Evolutionary conservation across 495 filamentous ascomycete genomes (phyloP), one percentile per base, ranked within the genome.

Genomic region (Monascus purpureus): DNA sequence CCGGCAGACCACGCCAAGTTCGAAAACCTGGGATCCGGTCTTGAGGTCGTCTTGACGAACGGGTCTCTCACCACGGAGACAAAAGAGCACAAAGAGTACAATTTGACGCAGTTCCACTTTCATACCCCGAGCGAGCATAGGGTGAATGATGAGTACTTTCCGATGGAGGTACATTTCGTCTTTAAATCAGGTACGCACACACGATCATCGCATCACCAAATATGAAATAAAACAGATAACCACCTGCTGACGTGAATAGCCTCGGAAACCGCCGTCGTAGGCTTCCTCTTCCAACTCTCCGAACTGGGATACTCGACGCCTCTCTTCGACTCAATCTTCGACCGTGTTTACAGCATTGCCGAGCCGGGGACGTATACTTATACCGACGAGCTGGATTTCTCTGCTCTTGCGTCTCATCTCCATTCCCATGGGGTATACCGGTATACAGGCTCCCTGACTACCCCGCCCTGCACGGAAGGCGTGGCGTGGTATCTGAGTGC

Each of bases 91-190:
- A 57, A 47, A 32, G 47, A 49, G 1, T 80, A 69, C 39, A 47
- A 48, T 3, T 58, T 82, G 13, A 49, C 61, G 23, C 76, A 82
- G 41, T 80, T 78, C 56, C 76, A 82, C 47, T 74, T 80, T 50
- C 76, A 82, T 43, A 69, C 75, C 8, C 76, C 77, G 5, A 68
- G 65, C 44, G 77, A 82, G 56, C 77, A 81, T 45, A 62, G 61
- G 33, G 45, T 82, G 12, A 55, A 38, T 26, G 49, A 57, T 47
- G 73, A 73, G 44, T 61, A 67, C 41, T 71, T 53, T 33, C 68
- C 68, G 5, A 40, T 79, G 51, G 76, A 81, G 49, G 59, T 70
- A 50, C 76, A 81, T 51, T 71, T 80, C 55, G 75, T 81, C 20
- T 74, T 72, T 41, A 59, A 67, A n/a, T n/a, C n/a, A n/a, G n/a